Evolutionary conservation across 805 yeast genomes (phyloP).

Genomic region (Komagataella pseudopastoris): DNA sequence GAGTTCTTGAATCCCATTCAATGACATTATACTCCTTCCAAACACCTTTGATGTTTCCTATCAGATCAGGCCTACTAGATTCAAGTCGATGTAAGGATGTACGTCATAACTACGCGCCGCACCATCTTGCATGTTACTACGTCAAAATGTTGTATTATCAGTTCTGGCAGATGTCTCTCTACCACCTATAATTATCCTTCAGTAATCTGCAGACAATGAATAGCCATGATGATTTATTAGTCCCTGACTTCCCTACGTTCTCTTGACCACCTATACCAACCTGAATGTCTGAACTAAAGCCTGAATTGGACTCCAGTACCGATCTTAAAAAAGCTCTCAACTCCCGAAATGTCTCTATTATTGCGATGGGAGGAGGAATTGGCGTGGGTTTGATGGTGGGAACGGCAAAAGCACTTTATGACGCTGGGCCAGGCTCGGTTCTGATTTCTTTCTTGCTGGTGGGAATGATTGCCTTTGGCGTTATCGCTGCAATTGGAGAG

Average conservation of each 20-base stretch:
- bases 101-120: background rate
- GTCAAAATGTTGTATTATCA: background rate
- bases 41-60: background rate
- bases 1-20: too few species aligned
- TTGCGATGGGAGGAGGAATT: slow-evolving; percentile 43
- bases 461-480: slow-evolving; percentile 36
- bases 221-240: background rate
- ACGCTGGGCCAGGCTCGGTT: slow-evolving; percentile 42
- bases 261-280: background rate
- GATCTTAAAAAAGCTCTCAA: slow-evolving; percentile 27
- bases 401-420: slow-evolving; percentile 32
- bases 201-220: background rate
- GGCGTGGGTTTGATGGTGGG: slow-evolving; percentile 45
- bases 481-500: slow-evolving; percentile 46
- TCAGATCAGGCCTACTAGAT: background rate
- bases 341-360: slow-evolving; percentile 34
- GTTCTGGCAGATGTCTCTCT: background rate
- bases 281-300: background rate
- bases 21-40: too few species aligned
- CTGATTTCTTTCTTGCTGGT: slow-evolving; percentile 34
- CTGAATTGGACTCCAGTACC: slow-evolving; percentile 12
- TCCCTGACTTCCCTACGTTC: background rate
- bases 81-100: background rate
- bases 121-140: background rate
- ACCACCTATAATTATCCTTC: background rate